Evolutionary conservation across 2,329 filamentous ascomycete species (phyloP), one percentile per base, ranked within the genome.

Genomic region (Coniella lustricola): DNA sequence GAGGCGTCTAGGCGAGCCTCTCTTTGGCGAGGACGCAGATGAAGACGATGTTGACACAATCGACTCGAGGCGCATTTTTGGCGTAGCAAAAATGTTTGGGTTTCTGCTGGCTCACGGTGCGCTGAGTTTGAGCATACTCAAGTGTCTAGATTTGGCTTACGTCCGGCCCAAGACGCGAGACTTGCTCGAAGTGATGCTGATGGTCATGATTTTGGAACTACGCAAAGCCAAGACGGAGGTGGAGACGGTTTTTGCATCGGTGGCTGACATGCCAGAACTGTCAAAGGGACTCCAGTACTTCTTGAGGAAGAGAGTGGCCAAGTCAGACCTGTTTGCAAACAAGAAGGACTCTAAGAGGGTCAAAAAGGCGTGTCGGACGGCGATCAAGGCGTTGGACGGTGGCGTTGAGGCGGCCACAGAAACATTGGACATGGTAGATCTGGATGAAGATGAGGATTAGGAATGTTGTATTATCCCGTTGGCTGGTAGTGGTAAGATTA

Each of bases 181-280:
- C 20, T 93, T 97, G 61, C 74, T 90, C 39, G 89, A 96, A 64
- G 71, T 93, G 7, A 68, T 96, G 56, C 72, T 97, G 14, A 81
- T 93, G 42, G 85, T 82, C 2, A 66, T 90, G 12, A 78, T 97
- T 29, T 74, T 87, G 39, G 78, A 84, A 56, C 43, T 53, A 18
- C 13, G 52, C 32, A 71, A 73, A 46, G 70, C 72, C 1, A 35
- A 40, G 13, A 25, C 22, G 31, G 22, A 47, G 4, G 67, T 95
- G 22, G 70, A 78, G 54, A 81, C 81, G 42, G 68, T 89, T 1
- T 87, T 95, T 62, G 68, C 76, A 16, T 77, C 77, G 10, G 77
- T 80, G 1, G 77, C 78, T 50, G 79, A 81, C 31, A 74, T 79
- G 2, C 80, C 82, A 0, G 78, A 84, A 49, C 76, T 96, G 53